A percentile compares a stretch with the other conserved stretches of the same genome.
Evolutionary conservation across 179 eudicot genomes (phyloP).

Genomic region (Patellifolia procumbens): DNA sequence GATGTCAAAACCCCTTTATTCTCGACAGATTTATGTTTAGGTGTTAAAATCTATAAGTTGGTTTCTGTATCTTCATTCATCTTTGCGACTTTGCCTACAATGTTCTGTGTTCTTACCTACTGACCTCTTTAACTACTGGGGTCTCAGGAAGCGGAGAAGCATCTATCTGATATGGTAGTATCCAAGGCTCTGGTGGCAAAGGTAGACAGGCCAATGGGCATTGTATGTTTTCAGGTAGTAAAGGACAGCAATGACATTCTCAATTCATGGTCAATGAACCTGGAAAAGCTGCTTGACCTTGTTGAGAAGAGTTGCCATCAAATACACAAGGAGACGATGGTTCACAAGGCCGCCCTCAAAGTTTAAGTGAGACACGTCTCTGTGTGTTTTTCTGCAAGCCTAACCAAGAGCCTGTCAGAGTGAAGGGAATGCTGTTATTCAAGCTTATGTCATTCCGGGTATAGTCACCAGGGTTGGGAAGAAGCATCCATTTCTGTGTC

Average conservation of each 20-base stretch:
- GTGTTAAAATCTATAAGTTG: too few relatives aligned
- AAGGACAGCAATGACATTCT: constrained; percentile 84
- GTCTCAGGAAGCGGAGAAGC: constrained; percentile 88
- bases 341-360: constrained; percentile 78
- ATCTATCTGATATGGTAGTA: constrained; percentile 95
- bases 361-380: constrained; percentile 41
- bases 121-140: too few relatives aligned
- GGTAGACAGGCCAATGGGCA: constrained; percentile 77
- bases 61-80: not conserved
- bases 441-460: not conserved
- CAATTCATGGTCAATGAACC: constrained; percentile 85
- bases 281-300: constrained; percentile 94
- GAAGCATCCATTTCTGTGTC: not conserved
- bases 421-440: not conserved
- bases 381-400: not conserved
- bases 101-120: not conserved
- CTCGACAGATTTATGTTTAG: not conserved
- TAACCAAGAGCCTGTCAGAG: not conserved
- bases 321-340: constrained; percentile 97
- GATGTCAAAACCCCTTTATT: not conserved
- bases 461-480: not conserved
- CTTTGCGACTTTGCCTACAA: not conserved
- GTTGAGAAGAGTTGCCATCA: constrained; percentile 99
- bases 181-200: constrained; percentile 87
- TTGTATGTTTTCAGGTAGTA: constrained; percentile 68